Evolutionary conservation across 1,284 basidiomycete species (phyloP).

Genomic region (Xanthoconium separans): DNA sequence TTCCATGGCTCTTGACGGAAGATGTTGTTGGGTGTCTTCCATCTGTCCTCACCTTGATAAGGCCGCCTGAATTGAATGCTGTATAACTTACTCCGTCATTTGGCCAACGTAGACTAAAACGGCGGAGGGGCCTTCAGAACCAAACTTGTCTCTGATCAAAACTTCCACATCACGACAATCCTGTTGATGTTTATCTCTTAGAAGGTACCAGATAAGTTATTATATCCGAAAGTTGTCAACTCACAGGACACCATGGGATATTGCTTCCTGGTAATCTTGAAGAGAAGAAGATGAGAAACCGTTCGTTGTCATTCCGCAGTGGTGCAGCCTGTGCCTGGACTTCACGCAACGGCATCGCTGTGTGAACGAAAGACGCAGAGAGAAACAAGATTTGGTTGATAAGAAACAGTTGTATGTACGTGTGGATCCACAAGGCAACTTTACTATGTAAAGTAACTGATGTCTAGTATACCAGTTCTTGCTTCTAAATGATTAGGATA

Average conservation of each 20-base stretch:
- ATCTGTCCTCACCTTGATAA: conserved; percentile 43
- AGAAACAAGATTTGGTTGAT: neutral
- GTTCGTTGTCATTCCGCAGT: conserved; percentile 42
- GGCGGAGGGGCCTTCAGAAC: conserved; percentile 53
- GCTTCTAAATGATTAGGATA: conserved; percentile 20
- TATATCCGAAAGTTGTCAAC: conserved; percentile 19
- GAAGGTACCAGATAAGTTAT: neutral
- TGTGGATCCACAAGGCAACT: conserved; percentile 2
- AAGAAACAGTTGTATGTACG: conserved; percentile 4
- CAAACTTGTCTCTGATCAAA: conserved; percentile 58
- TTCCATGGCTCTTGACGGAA: conserved; percentile 69
- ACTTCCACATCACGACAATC: conserved; percentile 72
- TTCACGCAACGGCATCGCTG: conserved; percentile 32
- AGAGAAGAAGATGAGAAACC: conserved; percentile 66
- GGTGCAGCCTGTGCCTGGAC: conserved; percentile 32
- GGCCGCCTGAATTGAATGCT: neutral
- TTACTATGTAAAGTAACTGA: conserved; percentile 4
- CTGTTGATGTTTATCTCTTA: conserved; percentile 39
- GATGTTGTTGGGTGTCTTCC: conserved; percentile 61
- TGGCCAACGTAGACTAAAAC: conserved; percentile 76
- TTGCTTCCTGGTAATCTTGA: conserved; percentile 49
- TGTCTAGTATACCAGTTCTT: neutral
- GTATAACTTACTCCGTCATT: conserved; percentile 54
- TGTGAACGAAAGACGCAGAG: neutral
- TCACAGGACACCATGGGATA: conserved; percentile 65